Evolutionary conservation across 2,329 filamentous ascomycete species (phyloP).

Genomic region (Coleophoma cylindrospora): DNA sequence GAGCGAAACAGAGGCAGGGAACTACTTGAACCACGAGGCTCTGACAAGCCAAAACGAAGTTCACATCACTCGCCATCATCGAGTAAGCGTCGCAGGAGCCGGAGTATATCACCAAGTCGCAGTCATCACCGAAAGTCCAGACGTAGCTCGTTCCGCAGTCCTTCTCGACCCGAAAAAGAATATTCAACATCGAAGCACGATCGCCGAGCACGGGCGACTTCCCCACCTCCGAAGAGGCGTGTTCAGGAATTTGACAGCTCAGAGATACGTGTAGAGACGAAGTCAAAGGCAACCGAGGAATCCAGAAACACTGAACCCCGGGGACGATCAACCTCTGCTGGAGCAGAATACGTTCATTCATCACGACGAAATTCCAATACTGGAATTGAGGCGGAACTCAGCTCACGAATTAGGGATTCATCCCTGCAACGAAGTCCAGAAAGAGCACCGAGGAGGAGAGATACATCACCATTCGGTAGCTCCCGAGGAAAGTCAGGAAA

Average conservation of each 20-base stretch:
- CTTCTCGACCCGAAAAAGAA: slow-evolving; percentile 17
- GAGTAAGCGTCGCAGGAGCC: slow-evolving; percentile 26
- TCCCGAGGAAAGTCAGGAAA: slow-evolving; percentile 15
- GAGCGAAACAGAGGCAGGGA: slow-evolving; percentile 29
- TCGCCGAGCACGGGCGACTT: slow-evolving; percentile 19
- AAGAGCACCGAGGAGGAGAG: slow-evolving; percentile 11
- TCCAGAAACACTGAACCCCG: slow-evolving; percentile 18
- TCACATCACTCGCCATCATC: slow-evolving; percentile 24
- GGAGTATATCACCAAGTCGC: slow-evolving; percentile 25
- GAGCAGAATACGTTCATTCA: slow-evolving; percentile 6
- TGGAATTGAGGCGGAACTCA: background rate
- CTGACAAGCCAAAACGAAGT: slow-evolving; percentile 23
- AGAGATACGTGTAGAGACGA: slow-evolving; percentile 14
- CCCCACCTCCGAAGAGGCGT: slow-evolving; percentile 22
- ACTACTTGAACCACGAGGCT: slow-evolving; percentile 27
- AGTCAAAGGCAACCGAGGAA: slow-evolving; percentile 19
- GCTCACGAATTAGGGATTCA: slow-evolving; percentile 10
- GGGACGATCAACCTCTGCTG: slow-evolving; percentile 22
- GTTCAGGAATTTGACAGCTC: slow-evolving; percentile 18
- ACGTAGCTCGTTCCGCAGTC: slow-evolving; percentile 23
- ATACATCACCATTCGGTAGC: slow-evolving; percentile 15
- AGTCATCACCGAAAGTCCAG: slow-evolving; percentile 27
- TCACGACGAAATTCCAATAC: slow-evolving; percentile 4
- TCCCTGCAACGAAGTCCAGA: slow-evolving; percentile 10
- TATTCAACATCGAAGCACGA: slow-evolving; percentile 16